Evolutionary conservation across 2,329 filamentous ascomycete genomes (phyloP).

Genomic region (Venturia oleaginea): DNA sequence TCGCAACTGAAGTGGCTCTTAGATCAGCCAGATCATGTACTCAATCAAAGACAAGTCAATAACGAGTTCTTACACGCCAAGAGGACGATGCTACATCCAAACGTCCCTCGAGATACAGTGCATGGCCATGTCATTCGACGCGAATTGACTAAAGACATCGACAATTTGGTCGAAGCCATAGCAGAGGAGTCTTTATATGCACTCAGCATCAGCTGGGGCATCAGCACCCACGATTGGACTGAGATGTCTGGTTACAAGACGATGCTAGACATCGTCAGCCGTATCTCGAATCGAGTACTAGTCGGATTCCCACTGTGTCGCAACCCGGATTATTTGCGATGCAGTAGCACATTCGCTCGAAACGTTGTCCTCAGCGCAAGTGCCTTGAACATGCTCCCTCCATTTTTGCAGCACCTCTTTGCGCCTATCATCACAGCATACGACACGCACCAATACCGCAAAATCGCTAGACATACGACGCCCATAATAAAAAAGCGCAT

Average conservation of each 20-base stretch:
- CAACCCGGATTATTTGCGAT: constrained; percentile 8
- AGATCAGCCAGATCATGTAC: constrained; percentile 32
- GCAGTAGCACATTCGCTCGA: constrained; percentile 10
- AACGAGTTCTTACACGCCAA: constrained; percentile 30
- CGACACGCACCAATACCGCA: constrained; percentile 25
- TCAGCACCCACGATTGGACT: constrained; percentile 23
- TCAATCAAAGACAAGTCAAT: constrained; percentile 30
- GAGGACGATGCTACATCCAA: constrained; percentile 29
- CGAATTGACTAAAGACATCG: constrained; percentile 32
- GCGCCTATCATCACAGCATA: constrained; percentile 22
- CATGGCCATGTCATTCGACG: constrained; percentile 35
- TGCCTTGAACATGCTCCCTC: constrained; percentile 8
- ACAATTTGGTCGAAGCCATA: constrained; percentile 27
- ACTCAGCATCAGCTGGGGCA: constrained; percentile 29
- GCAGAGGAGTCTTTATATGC: constrained; percentile 28
- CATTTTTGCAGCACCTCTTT: constrained; percentile 8
- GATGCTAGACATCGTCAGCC: constrained; percentile 12
- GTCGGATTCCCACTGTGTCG: constrained; percentile 13
- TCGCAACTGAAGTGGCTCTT: constrained; percentile 32
- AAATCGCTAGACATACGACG: constrained; percentile 24
- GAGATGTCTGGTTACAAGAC: constrained; percentile 12
- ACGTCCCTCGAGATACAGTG: constrained; percentile 30
- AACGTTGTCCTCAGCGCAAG: constrained; percentile 12
- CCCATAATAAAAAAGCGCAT: constrained; percentile 28
- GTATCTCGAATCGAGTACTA: constrained; percentile 14